Percentiles rank a stretch among this genome's conserved stretches.
These are phyloP conservation scores for Tritrichomonas musculus DNA, from an alignment of 208 protist species.

Conservation along the genomic window DNA sequence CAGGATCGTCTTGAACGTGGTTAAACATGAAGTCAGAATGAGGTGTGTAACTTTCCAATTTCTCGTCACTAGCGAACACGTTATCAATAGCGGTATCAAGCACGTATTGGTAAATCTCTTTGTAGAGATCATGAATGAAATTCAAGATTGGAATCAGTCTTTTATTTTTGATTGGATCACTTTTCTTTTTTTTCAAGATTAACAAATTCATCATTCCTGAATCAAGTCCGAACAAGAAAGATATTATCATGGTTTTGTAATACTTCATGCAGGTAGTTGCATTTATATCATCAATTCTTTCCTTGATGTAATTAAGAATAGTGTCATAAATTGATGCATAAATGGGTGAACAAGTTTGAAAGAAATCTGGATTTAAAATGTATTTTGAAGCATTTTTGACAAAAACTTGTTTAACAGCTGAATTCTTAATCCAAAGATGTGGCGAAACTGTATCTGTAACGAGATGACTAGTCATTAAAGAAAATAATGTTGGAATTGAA, in stretches of 20 bases:
- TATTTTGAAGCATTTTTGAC: neutral
- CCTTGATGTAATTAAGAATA: neutral
- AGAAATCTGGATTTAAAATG: neutral
- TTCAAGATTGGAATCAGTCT: neutral
- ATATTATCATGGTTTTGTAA: neutral
- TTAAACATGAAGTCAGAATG: neutral
- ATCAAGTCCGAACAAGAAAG: neutral
- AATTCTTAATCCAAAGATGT: neutral
- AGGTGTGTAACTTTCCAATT: neutral
- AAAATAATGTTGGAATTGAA: neutral
- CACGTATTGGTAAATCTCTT: neutral
- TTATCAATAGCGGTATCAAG: neutral
- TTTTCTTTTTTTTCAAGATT: neutral
- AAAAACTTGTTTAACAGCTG: neutral
- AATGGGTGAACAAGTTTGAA: neutral
- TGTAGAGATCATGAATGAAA: neutral
- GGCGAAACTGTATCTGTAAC: neutral
- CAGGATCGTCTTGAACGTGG: neutral
- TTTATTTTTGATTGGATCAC: slow-evolving; percentile 24
- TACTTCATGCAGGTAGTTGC: neutral
- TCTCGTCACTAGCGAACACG: too few relatives aligned
- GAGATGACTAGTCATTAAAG: neutral
- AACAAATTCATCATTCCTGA: slow-evolving; percentile 8
- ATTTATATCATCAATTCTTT: neutral
- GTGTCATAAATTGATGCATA: neutral